These are phyloP conservation scores for Globisporangium emineosum DNA, from an alignment of 352 stramenopile species.

Conservation along the genomic window DNA sequence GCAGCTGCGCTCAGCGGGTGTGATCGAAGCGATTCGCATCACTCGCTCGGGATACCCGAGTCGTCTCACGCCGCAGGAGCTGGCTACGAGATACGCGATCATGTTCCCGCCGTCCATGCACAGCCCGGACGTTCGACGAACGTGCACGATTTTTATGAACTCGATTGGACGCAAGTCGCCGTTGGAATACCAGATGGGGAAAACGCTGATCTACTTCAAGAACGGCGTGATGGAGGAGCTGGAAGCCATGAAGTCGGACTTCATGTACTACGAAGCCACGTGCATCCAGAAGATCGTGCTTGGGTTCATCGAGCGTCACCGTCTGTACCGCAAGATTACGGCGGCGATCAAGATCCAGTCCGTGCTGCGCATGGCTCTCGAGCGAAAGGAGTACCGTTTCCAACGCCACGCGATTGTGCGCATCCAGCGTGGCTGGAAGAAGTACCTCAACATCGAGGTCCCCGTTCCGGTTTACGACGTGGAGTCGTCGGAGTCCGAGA, in stretches of 20 bases:
- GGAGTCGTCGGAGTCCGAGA: slow-evolving; percentile 33
- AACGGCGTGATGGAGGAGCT: slow-evolving; percentile 93
- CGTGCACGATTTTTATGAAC: slow-evolving; percentile 77
- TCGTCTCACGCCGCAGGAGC: slow-evolving; percentile 86
- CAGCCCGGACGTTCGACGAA: slow-evolving; percentile 70
- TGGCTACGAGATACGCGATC: slow-evolving; percentile 82
- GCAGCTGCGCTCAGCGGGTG: slow-evolving; percentile 88
- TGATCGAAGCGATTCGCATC: slow-evolving; percentile 92
- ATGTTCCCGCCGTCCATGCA: slow-evolving; percentile 89
- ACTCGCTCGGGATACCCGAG: slow-evolving; percentile 88
- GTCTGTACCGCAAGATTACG: slow-evolving; percentile 55
- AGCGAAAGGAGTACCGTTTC: slow-evolving; percentile 68
- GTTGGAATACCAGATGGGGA: slow-evolving; percentile 89
- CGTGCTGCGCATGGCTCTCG: slow-evolving; percentile 74
- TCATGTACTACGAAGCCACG: slow-evolving; percentile 89
- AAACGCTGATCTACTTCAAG: slow-evolving; percentile 96
- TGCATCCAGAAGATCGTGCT: slow-evolving; percentile 80
- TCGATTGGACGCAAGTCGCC: slow-evolving; percentile 81
- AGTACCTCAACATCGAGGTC: slow-evolving; percentile 39
- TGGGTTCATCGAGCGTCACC: slow-evolving; percentile 77
- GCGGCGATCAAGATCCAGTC: slow-evolving; percentile 80
- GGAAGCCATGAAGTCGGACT: slow-evolving; percentile 91
- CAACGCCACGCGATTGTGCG: slow-evolving; percentile 63
- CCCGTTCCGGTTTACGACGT: slow-evolving; percentile 28
- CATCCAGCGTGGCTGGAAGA: slow-evolving; percentile 70